Percentiles rank a stretch among this genome's conserved stretches.
phyloP scores from a whole-genome alignment of 768 basidiomycete species.

The Mycena galericulata region DNA sequence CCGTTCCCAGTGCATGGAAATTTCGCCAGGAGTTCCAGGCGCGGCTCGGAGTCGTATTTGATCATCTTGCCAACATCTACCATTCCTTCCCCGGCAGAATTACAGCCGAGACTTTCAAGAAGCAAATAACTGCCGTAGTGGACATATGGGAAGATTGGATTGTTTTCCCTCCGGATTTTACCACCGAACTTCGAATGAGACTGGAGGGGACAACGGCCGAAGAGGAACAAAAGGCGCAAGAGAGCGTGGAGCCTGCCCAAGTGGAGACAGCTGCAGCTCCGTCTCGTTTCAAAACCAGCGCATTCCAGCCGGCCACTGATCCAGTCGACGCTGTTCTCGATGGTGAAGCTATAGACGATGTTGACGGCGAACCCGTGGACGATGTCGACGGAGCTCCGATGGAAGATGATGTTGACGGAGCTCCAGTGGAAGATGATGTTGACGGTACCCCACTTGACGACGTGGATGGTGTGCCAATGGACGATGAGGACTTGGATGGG shows the following conservation, averaged over 20 bases:
- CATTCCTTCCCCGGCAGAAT: conserved; percentile 96
- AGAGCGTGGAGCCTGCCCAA: conserved; percentile 42
- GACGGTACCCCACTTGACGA: conserved; percentile 54
- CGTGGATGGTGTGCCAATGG: conserved; percentile 60
- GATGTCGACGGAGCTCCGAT: conserved; percentile 55
- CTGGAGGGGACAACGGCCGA: conserved; percentile 71
- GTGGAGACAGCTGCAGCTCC: conserved; percentile 47
- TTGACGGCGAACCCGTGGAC: conserved; percentile 64
- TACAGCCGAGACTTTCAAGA: conserved; percentile 96
- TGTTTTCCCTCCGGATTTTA: conserved; percentile 92
- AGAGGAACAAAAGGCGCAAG: conserved; percentile 40
- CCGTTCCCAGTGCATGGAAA: conserved; percentile 97
- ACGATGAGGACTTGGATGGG: conserved; percentile 57
- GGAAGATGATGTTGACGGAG: conserved; percentile 51
- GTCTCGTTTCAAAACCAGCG: conserved; percentile 81
- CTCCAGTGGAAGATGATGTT: conserved; percentile 51
- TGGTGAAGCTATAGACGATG: conserved; percentile 52
- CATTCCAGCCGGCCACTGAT: conserved; percentile 78
- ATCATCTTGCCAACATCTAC: conserved; percentile 94
- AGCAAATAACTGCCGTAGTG: conserved; percentile 88
- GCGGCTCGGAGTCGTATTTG: conserved; percentile 92
- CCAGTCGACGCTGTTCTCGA: conserved; percentile 40
- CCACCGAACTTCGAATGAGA: conserved; percentile 74
- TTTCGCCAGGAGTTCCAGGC: conserved; percentile 95
- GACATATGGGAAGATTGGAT: conserved; percentile 99